phyloP scores from a whole-genome alignment of 1,284 basidiomycete genomes.

The Leccinum ponderosum region DNA sequence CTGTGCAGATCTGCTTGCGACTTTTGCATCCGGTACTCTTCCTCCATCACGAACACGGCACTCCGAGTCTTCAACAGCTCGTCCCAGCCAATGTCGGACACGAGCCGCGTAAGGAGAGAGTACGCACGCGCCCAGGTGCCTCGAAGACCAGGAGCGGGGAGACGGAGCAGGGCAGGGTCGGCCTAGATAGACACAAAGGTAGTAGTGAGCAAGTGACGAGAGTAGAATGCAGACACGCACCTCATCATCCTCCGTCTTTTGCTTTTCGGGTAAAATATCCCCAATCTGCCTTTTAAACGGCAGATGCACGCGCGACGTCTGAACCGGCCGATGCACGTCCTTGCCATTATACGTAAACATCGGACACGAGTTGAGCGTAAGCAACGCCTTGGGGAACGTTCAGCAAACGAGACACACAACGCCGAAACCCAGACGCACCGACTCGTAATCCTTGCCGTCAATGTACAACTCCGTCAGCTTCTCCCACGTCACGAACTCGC shows the following conservation, averaged over 20 bases:
- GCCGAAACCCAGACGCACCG: slow-evolving; percentile 39
- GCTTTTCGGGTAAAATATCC: slow-evolving; percentile 73
- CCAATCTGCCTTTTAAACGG: slow-evolving; percentile 84
- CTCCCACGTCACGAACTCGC: slow-evolving; percentile 98
- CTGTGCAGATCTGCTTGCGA: slow-evolving; percentile 59
- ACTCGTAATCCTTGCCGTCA: slow-evolving; percentile 85
- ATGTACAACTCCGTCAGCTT: slow-evolving; percentile 96
- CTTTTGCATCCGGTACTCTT: slow-evolving; percentile 93
- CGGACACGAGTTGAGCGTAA: slow-evolving; percentile 97
- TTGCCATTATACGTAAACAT: slow-evolving; percentile 99
- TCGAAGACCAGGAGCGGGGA: slow-evolving; percentile 91
- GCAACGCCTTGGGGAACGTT: slow-evolving; percentile 59
- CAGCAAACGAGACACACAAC: neutral
- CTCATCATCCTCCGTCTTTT: slow-evolving; percentile 84
- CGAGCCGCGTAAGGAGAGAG: slow-evolving; percentile 84
- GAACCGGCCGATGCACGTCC: slow-evolving; percentile 88
- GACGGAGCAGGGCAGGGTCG: slow-evolving; percentile 88
- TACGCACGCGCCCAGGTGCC: slow-evolving; percentile 98
- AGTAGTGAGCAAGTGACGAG: neutral
- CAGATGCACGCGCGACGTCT: slow-evolving; percentile 82
- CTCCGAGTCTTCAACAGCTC: slow-evolving; percentile 94
- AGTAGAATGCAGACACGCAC: slow-evolving; percentile 36
- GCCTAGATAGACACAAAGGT: slow-evolving; percentile 47
- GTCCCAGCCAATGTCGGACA: slow-evolving; percentile 97
- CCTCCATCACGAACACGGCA: slow-evolving; percentile 98